Percentiles rank a stretch among this genome's conserved stretches.
Conservation (phyloP, 2,329 filamentous ascomycete species). For the Samsoniella hepiali region DNA sequence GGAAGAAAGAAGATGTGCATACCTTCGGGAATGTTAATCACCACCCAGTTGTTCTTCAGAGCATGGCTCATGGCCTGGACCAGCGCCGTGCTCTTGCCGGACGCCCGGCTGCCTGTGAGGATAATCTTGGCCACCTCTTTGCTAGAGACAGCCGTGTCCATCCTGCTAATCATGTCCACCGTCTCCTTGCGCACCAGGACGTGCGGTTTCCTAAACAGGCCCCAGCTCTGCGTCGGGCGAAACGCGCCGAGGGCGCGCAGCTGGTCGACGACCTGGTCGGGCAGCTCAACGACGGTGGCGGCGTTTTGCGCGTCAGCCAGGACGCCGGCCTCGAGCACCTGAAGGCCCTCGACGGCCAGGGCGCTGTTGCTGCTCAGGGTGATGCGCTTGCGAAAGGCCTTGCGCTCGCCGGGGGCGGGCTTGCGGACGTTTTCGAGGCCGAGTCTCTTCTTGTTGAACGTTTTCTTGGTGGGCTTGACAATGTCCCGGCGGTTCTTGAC, state of each 20-base stretch:
- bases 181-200: slow-evolving; percentile 76
- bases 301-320: slow-evolving; percentile 53
- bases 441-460: slow-evolving; percentile 50
- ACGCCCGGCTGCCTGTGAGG: slow-evolving; percentile 67
- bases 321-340: slow-evolving; percentile 54
- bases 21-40: slow-evolving; percentile 89
- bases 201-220: slow-evolving; percentile 77
- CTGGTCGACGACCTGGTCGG: slow-evolving; percentile 69
- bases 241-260: slow-evolving; percentile 85
- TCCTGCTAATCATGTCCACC: slow-evolving; percentile 62
- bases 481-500: slow-evolving; percentile 36
- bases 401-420: slow-evolving; percentile 75
- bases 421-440: slow-evolving; percentile 47
- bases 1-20: slow-evolving; percentile 28
- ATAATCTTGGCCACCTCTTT: slow-evolving; percentile 62
- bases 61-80: slow-evolving; percentile 81
- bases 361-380: slow-evolving; percentile 94
- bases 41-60: slow-evolving; percentile 80
- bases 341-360: slow-evolving; percentile 67
- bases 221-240: slow-evolving; percentile 86
- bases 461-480: slow-evolving; percentile 40
- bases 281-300: slow-evolving; percentile 67
- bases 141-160: slow-evolving; percentile 52
- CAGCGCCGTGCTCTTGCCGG: slow-evolving; percentile 84
- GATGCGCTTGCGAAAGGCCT: slow-evolving; percentile 82